Percentiles rank a stretch among this genome's conserved stretches.
Conservation (phyloP, 306 rosid species). For the Corylus avellana region DNA sequence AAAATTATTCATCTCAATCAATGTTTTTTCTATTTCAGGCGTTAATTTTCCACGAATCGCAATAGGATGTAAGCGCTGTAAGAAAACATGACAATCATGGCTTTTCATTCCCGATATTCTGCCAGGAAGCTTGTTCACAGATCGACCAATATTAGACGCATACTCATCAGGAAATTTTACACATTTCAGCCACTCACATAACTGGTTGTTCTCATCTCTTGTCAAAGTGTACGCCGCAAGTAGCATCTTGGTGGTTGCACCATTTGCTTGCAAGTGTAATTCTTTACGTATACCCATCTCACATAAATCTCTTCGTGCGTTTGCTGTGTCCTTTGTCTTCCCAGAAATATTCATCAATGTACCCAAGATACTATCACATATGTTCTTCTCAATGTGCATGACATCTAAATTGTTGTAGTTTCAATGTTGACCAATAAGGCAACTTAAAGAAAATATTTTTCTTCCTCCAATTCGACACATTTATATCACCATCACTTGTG, state of each 20-base stretch:
- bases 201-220: too few species aligned
- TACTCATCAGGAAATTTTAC: background rate
- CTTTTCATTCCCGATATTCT: constrained; percentile 2
- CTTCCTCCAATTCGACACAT: too few species aligned
- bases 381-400: too few species aligned
- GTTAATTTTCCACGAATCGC: background rate
- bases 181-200: background rate
- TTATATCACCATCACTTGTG: too few species aligned
- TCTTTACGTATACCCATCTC: background rate
- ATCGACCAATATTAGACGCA: background rate
- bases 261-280: background rate
- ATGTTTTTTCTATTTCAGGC: background rate
- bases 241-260: background rate
- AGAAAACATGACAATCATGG: constrained; percentile 11
- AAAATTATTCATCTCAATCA: background rate
- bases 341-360: too few species aligned
- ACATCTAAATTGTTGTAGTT: too few species aligned
- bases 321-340: background rate
- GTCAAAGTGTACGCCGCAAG: background rate
- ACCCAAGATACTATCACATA: too few species aligned
- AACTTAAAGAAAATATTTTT: too few species aligned
- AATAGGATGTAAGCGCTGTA: background rate
- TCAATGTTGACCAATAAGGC: too few species aligned
- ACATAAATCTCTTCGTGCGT: background rate
- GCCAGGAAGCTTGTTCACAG: background rate